Conservation (phyloP, 805 yeast species). For the Ogataea nitratoaversa region DNA sequence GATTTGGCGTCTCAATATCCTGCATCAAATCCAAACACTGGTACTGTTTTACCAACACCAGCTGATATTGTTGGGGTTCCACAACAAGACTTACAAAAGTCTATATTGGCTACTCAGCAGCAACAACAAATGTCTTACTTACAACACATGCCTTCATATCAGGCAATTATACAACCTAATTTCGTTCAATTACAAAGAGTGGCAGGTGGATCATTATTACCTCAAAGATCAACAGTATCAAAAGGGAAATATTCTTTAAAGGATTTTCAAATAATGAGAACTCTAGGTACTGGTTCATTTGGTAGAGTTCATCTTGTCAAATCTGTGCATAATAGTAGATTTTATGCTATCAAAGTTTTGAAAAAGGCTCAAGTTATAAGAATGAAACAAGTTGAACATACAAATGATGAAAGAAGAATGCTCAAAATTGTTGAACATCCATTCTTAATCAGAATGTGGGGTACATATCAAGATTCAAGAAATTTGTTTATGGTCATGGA, state of each 20-base stretch:
- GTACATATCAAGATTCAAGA: constrained; percentile 57
- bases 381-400: constrained; percentile 62
- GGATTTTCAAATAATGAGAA: constrained; percentile 53
- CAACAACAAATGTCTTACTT: constrained; percentile 27
- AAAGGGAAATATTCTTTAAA: constrained; percentile 54
- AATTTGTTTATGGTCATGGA: constrained; percentile 62
- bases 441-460: constrained; percentile 61
- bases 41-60: background rate
- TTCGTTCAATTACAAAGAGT: constrained; percentile 25
- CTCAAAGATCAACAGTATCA: constrained; percentile 37
- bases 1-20: constrained; percentile 9
- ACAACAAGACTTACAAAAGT: constrained; percentile 3
- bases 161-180: constrained; percentile 33
- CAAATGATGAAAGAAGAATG: constrained; percentile 60
- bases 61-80: background rate
- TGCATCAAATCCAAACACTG: background rate
- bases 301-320: constrained; percentile 58
- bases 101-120: constrained; percentile 26
- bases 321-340: constrained; percentile 55
- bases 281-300: constrained; percentile 59
- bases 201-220: constrained; percentile 27
- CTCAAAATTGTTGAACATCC: constrained; percentile 56
- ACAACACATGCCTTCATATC: constrained; percentile 33
- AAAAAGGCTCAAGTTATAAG: constrained; percentile 54
- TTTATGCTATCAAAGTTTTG: constrained; percentile 56